These are phyloP conservation scores for Plasmodium vivax DNA, from an alignment of 169 alveolate genomes.

Conservation along the genomic window DNA sequence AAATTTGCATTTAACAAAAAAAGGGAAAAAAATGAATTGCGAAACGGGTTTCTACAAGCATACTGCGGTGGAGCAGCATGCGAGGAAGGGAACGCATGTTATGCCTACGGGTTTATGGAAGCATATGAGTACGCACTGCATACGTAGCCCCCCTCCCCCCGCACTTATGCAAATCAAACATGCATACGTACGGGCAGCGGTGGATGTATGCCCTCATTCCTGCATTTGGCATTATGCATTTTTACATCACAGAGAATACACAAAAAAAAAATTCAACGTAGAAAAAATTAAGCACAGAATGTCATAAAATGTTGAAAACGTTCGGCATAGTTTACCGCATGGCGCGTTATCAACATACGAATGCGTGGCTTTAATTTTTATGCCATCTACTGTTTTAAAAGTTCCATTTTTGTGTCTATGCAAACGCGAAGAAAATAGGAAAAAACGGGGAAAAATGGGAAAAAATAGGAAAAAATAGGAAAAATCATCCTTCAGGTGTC, in stretches of 20 bases:
- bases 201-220: not conserved
- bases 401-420: slow-evolving; percentile 5
- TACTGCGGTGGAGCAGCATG: not conserved
- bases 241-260: not conserved
- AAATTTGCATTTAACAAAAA: not conserved
- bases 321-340: not conserved
- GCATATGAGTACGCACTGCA: not conserved
- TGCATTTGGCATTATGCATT: not conserved
- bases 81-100: not conserved
- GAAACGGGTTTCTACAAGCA: not conserved
- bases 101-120: not conserved
- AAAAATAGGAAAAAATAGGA: not conserved
- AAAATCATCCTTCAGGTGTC: not conserved
- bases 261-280: not conserved
- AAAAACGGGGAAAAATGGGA: not conserved
- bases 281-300: not conserved
- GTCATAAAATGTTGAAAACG: not conserved
- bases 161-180: not conserved
- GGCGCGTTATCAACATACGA: not conserved
- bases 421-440: not conserved
- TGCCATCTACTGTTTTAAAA: not conserved
- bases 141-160: not conserved
- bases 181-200: not conserved
- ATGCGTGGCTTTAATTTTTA: not conserved
- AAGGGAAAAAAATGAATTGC: not conserved